These are phyloP conservation scores for Dianthus caryophyllus DNA, from an alignment of 148 eudicot species.

Conservation along the genomic window DNA sequence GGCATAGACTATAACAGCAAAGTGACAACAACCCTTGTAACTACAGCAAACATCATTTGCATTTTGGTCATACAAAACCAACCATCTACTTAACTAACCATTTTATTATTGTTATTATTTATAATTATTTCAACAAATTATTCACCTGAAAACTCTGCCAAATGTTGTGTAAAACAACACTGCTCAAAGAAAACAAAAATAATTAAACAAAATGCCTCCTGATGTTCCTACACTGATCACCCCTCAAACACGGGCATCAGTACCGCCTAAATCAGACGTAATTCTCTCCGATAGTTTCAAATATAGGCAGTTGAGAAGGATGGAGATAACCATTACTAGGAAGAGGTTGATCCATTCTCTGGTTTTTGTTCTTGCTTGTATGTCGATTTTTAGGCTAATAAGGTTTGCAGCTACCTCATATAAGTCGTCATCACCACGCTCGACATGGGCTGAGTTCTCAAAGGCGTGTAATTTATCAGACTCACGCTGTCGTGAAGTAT, in stretches of 20 bases:
- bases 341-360: constrained; percentile 58
- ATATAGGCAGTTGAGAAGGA: constrained; percentile 22
- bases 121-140: constrained; percentile 1
- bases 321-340: constrained; percentile 42
- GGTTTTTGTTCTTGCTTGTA: constrained; percentile 40
- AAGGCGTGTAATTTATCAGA: constrained; percentile 17
- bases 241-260: constrained; percentile 22
- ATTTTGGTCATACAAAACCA: constrained; percentile 8
- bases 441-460: constrained; percentile 2
- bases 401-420: constrained; percentile 43
- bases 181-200: not conserved
- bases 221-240: constrained; percentile 24
- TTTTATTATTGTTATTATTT: not conserved
- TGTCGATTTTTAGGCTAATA: constrained; percentile 65
- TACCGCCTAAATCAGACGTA: constrained; percentile 21
- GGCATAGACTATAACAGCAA: constrained; percentile 21
- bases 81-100: constrained; percentile 22
- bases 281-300: constrained; percentile 16
- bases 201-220: constrained; percentile 45
- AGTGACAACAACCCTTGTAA: constrained; percentile 18
- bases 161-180: not conserved
- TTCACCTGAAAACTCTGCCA: constrained; percentile 4
- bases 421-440: constrained; percentile 34
- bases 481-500: constrained; percentile 9
- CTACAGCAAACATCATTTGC: constrained; percentile 24